phyloP scores from a whole-genome alignment of 768 basidiomycete genomes.

The Leccinum uliginosum region DNA sequence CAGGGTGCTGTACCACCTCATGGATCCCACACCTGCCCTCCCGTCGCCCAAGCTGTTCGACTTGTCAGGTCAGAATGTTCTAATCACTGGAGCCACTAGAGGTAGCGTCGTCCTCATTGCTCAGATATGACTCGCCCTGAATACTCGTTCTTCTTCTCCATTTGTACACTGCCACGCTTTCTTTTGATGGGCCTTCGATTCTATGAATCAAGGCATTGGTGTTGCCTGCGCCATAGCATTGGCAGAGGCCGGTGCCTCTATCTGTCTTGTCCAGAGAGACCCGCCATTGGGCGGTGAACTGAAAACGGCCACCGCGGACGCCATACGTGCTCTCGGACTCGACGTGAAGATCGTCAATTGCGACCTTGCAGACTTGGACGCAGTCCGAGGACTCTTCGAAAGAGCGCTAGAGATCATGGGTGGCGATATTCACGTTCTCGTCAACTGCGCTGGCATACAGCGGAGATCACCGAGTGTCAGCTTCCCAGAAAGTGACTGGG shows the following conservation, averaged over 20 bases:
- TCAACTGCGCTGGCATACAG: slow-evolving; percentile 68
- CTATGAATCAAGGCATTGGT: slow-evolving; percentile 43
- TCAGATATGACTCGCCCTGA: slow-evolving; percentile 7
- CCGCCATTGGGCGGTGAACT: slow-evolving; percentile 31
- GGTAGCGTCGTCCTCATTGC: slow-evolving; percentile 44
- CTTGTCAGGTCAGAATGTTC: slow-evolving; percentile 60
- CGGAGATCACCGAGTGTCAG: slow-evolving; percentile 56
- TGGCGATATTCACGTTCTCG: slow-evolving; percentile 54
- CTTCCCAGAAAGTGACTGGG: slow-evolving; percentile 67
- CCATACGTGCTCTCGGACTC: slow-evolving; percentile 35
- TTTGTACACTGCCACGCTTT: slow-evolving; percentile 12
- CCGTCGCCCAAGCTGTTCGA: slow-evolving; percentile 60
- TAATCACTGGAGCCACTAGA: slow-evolving; percentile 78
- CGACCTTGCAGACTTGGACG: slow-evolving; percentile 49
- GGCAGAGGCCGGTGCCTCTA: slow-evolving; percentile 49
- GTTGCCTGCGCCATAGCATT: slow-evolving; percentile 52
- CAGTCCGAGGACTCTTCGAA: slow-evolving; percentile 47
- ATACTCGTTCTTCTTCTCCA: slow-evolving; percentile 9
- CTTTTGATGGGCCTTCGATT: slow-evolving; percentile 8
- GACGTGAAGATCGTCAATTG: slow-evolving; percentile 45
- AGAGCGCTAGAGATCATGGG: slow-evolving; percentile 47
- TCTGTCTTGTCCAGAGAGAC: slow-evolving; percentile 47
- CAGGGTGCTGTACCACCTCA: slow-evolving; percentile 21
- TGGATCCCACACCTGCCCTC: slow-evolving; percentile 51
- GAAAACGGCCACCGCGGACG: slow-evolving; percentile 33